Percentiles rank a stretch among this genome's conserved stretches.
Evolutionary conservation across 441 rosid species (phyloP).

Genomic region (Capsella rubella): DNA sequence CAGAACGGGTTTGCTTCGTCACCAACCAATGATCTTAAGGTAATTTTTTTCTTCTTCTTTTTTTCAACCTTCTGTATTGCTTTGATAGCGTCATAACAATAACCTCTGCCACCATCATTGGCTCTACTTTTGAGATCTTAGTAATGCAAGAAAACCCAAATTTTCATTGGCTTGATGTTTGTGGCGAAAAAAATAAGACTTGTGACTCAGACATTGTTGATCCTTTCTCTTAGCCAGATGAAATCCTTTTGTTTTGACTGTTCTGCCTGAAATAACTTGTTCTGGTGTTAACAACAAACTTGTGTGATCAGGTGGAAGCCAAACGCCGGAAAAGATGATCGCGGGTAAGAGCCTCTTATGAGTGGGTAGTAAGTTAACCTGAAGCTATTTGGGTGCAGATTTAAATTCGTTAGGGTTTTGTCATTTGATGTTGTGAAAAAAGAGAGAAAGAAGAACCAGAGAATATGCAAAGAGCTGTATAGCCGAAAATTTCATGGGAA

Average conservation of each 20-base stretch:
- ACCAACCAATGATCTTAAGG: slow-evolving; percentile 67
- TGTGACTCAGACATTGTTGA: neutral
- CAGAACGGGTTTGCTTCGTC: slow-evolving; percentile 60
- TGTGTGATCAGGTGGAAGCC: slow-evolving; percentile 60
- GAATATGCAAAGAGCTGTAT: slow-evolving; percentile 27
- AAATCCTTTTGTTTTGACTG: neutral
- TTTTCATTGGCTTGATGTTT: neutral
- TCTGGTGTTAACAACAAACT: slow-evolving; percentile 1
- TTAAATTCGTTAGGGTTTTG: slow-evolving; percentile 53
- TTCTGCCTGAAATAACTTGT: neutral
- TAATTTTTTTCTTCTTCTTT: slow-evolving; percentile 14
- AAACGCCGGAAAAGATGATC: slow-evolving; percentile 75
- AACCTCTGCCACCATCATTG: slow-evolving; percentile 6
- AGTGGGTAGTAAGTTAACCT: slow-evolving; percentile 38
- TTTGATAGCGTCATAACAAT: neutral
- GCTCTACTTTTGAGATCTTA: slow-evolving; percentile 8
- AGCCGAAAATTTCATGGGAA: slow-evolving; percentile 12
- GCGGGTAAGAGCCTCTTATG: slow-evolving; percentile 22
- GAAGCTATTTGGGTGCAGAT: slow-evolving; percentile 50
- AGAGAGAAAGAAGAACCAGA: slow-evolving; percentile 23
- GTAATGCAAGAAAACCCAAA: slow-evolving; percentile 13
- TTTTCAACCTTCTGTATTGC: neutral
- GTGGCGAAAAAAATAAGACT: neutral
- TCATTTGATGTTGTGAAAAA: slow-evolving; percentile 34
- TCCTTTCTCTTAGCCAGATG: neutral